Evolutionary conservation across 768 basidiomycete species (phyloP), one percentile per base, ranked within the genome.

Genomic region (Sporobolomyces pararoseus): DNA sequence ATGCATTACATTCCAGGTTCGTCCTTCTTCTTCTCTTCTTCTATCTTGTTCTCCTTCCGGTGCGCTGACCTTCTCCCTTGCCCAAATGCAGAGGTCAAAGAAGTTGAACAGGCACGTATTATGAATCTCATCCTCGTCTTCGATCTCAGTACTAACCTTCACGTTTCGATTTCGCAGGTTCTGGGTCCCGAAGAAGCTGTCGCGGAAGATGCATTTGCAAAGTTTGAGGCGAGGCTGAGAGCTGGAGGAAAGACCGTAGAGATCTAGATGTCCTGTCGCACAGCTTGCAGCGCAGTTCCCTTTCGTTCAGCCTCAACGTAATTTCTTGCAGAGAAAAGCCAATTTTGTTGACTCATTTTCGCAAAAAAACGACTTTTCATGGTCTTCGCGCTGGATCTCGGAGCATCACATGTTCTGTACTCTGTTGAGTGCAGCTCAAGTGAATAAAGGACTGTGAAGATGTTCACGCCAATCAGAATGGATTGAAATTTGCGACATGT

Each of bases 1-100:
- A 93, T 91, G 91, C 95, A 98, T 81, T 98, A 98, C 77, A 91
- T 99, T 63, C 95, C 95, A 2, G 79, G 80, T 80, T 34, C 74
- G 80, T 75, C 9, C 21, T 29, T n/a, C n/a, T n/a, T n/a, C n/a
- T 59, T n/a, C 9, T 16, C n/a, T 25, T 12, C 34, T 29, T 31
- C 29, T 44, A 42, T n/a, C 35, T n/a, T 31, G 21, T 10, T 39
- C 53, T 52, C 35, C 47, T 42, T 27, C 17, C 57, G 2, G 17
- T 60, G 10, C 17, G 27, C 34, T 54, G 52, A 37, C 37, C 35
- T 31, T 44, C 25, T n/a, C n/a, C 6, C 10, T 35, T 62, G 6
- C 44, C 32, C 50, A 31, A 32, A 64, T 35, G 66, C 65, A 61
- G 90, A 95, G 80, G 92, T 95, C 46, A 89, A 91, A 79, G 89